Percentiles rank a stretch among this genome's conserved stretches.
phyloP scores from a whole-genome alignment of 129 eudicot species.

The Saposhnikovia divaricata region DNA sequence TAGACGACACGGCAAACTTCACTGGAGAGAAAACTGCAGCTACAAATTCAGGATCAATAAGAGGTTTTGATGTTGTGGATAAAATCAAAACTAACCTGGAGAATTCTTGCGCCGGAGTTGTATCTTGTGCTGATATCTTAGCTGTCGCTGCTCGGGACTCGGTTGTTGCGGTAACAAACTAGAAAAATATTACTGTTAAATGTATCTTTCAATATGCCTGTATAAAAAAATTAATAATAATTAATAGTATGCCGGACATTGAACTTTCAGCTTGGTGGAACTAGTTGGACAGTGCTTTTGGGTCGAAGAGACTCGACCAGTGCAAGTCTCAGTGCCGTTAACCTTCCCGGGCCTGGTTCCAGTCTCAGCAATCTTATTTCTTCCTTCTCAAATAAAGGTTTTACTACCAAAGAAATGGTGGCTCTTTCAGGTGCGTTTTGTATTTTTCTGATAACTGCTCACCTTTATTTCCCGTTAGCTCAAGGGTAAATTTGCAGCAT shows the following conservation, averaged over 20 bases:
- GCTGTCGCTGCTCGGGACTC: constrained; percentile 24
- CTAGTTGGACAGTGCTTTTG: constrained; percentile 29
- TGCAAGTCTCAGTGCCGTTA: constrained; percentile 35
- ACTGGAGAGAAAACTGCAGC: constrained; percentile 22
- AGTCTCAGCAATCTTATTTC: constrained; percentile 36
- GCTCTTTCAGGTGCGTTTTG: constrained; percentile 39
- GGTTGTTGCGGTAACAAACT: constrained; percentile 15
- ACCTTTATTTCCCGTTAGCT: too few relatives aligned
- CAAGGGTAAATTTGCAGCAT: too few relatives aligned
- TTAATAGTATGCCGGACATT: not conserved
- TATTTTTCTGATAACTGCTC: too few relatives aligned
- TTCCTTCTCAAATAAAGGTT: constrained; percentile 40
- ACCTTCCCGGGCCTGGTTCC: constrained; percentile 31
- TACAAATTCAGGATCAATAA: constrained; percentile 16
- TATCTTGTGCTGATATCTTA: constrained; percentile 30
- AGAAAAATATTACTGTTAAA: not conserved
- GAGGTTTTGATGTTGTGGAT: constrained; percentile 25
- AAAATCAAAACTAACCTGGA: constrained; percentile 23
- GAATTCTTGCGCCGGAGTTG: constrained; percentile 15
- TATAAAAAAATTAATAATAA: too few relatives aligned
- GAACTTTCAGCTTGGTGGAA: constrained; percentile 48
- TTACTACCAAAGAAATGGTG: constrained; percentile 45
- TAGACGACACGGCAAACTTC: constrained; percentile 21
- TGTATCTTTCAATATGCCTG: not conserved
- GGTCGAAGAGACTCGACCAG: constrained; percentile 60